Evolutionary conservation across 140 eudicot species (phyloP).

Genomic region (Artemisia princeps): DNA sequence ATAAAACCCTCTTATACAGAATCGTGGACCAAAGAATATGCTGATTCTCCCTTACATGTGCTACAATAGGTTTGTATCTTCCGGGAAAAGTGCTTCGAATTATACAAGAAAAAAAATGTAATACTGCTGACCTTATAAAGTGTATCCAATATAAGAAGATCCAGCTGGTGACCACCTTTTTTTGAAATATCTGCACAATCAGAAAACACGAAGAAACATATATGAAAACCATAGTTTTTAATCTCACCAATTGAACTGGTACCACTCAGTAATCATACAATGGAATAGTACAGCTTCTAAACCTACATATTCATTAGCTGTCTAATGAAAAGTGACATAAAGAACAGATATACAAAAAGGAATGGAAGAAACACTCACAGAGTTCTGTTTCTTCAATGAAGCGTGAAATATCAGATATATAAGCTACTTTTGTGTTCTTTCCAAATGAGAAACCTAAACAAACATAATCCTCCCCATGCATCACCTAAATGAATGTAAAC

Average conservation of each 20-base stretch:
- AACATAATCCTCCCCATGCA: slow-evolving; percentile 98
- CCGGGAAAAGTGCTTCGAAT: background rate
- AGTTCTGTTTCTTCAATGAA: slow-evolving; percentile 68
- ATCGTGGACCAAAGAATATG: background rate
- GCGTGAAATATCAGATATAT: slow-evolving; percentile 92
- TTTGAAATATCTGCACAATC: slow-evolving; percentile 64
- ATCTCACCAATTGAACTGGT: slow-evolving; percentile 1
- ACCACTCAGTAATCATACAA: background rate
- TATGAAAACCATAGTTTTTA: background rate
- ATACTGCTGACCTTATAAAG: slow-evolving; percentile 52
- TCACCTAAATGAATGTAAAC: slow-evolving; percentile 51
- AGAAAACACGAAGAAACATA: slow-evolving; percentile 3
- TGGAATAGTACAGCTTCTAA: background rate
- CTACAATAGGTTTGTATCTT: background rate
- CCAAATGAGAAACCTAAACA: slow-evolving; percentile 85
- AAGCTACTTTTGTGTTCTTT: slow-evolving; percentile 63
- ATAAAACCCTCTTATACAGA: background rate
- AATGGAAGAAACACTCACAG: slow-evolving; percentile 42
- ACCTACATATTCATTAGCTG: background rate
- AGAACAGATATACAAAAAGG: slow-evolving; percentile 1
- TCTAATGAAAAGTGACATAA: background rate
- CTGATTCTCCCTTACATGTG: slow-evolving; percentile 8
- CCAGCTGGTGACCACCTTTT: slow-evolving; percentile 56
- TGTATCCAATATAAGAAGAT: slow-evolving; percentile 89
- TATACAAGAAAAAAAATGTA: background rate